A percentile compares a stretch with the other conserved stretches of the same genome.
Conservation (phyloP, 2,329 filamentous ascomycete species). For the Arthroderma sp. region DNA sequence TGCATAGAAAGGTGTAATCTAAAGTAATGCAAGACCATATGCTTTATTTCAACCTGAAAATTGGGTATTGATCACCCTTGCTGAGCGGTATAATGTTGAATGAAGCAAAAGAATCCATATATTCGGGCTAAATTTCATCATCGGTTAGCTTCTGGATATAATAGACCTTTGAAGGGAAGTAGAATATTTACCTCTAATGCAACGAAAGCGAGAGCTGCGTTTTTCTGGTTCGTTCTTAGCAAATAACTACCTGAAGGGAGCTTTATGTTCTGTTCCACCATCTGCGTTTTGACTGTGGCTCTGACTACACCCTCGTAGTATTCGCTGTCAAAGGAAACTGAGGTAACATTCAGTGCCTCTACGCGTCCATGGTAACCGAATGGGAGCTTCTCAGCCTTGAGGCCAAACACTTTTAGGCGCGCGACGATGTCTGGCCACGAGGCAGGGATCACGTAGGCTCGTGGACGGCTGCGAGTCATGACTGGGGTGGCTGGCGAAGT, state of each 20-base stretch:
- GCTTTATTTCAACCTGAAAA: not conserved
- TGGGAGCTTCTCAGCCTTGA: not conserved
- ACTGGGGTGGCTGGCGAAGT: not conserved
- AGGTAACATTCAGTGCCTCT: slow-evolving; percentile 5
- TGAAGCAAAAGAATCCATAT: slow-evolving; percentile 8
- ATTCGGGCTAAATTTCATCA: slow-evolving; percentile 1
- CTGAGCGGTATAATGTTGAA: slow-evolving; percentile 5
- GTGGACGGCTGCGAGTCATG: slow-evolving; percentile 6
- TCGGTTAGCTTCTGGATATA: not conserved
- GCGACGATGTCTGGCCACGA: slow-evolving; percentile 3
- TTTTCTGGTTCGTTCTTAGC: slow-evolving; percentile 6
- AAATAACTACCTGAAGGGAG: slow-evolving; percentile 1
- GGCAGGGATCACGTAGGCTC: slow-evolving; percentile 3
- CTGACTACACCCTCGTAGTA: slow-evolving; percentile 6
- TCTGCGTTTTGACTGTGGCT: not conserved
- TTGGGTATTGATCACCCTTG: slow-evolving; percentile 6
- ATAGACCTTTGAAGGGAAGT: not conserved
- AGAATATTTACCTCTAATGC: slow-evolving; percentile 4
- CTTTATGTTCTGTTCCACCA: not conserved
- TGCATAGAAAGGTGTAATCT: not conserved
- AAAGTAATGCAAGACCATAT: not conserved
- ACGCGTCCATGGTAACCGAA: slow-evolving; percentile 4
- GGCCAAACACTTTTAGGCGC: slow-evolving; percentile 1
- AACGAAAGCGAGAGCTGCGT: slow-evolving; percentile 7
- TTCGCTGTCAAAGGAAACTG: not conserved